Conservation (phyloP, 2,329 filamentous ascomycete genomes). For the Ophiostoma ulmi region DNA sequence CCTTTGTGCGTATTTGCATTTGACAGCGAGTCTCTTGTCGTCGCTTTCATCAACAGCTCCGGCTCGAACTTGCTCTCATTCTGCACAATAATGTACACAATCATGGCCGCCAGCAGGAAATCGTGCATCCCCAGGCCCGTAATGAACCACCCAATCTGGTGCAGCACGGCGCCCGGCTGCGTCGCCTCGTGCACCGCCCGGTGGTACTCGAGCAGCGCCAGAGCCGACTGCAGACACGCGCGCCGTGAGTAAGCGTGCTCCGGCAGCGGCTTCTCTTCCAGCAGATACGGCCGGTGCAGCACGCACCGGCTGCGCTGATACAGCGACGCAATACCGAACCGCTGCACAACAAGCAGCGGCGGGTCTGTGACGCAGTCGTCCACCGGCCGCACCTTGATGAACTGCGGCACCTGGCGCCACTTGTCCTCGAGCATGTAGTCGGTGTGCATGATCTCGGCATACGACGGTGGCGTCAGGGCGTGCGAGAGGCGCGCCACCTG, state of each 20-base stretch:
- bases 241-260: conserved; percentile 51
- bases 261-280: conserved; percentile 38
- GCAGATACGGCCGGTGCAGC: conserved; percentile 50
- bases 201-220: conserved; percentile 47
- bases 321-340: conserved; percentile 48
- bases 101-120: conserved; percentile 57
- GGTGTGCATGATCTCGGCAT: conserved; percentile 46
- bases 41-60: conserved; percentile 23
- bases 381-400: conserved; percentile 46
- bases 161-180: conserved; percentile 50
- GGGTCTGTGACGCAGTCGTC: conserved; percentile 47
- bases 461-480: conserved; percentile 43
- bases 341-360: conserved; percentile 46
- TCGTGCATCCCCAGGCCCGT: conserved; percentile 55
- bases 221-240: conserved; percentile 47
- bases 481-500: conserved; percentile 49
- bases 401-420: conserved; percentile 44
- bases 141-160: conserved; percentile 52
- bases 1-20: not conserved
- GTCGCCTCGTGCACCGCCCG: conserved; percentile 44
- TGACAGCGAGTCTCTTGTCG: not conserved
- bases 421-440: conserved; percentile 44
- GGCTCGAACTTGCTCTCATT: conserved; percentile 34
- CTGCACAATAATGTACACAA: conserved; percentile 51
- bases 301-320: conserved; percentile 54